Conservation (phyloP, 169 alveolate species). For the Cryptosporidium felis region DNA sequence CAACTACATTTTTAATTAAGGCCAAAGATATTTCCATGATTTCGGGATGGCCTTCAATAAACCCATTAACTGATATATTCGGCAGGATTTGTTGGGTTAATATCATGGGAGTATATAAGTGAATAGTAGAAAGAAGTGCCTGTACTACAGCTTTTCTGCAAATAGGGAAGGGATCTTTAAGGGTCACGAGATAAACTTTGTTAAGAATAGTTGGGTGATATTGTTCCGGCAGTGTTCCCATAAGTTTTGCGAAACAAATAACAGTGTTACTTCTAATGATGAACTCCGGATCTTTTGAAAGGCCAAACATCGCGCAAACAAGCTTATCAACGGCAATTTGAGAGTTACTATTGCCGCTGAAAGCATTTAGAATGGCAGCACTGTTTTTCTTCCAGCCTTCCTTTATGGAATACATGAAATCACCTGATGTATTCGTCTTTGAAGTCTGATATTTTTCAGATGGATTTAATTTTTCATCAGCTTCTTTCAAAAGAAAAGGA, state of each 20-base stretch:
- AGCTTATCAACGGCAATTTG: constrained; percentile 49
- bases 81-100: constrained; percentile 66
- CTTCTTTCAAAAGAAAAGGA: constrained; percentile 26
- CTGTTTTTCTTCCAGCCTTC: constrained; percentile 66
- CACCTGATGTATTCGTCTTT: not conserved
- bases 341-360: constrained; percentile 14
- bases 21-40: constrained; percentile 50
- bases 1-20: constrained; percentile 4
- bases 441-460: not conserved
- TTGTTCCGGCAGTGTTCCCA: constrained; percentile 38
- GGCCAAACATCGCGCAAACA: constrained; percentile 42
- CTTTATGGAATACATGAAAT: constrained; percentile 55
- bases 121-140: constrained; percentile 42
- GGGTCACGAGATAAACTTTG: not conserved
- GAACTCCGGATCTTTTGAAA: constrained; percentile 51
- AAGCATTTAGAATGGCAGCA: constrained; percentile 58
- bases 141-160: constrained; percentile 66
- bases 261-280: constrained; percentile 62
- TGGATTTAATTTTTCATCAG: not conserved
- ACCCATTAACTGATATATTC: constrained; percentile 33
- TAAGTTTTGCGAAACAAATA: constrained; percentile 55
- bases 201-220: constrained; percentile 32
- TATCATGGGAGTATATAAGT: constrained; percentile 2
- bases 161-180: constrained; percentile 62
- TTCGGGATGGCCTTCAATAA: constrained; percentile 37